phyloP scores from a whole-genome alignment of 1,284 basidiomycete genomes.

The Leccinum pachyderme region DNA sequence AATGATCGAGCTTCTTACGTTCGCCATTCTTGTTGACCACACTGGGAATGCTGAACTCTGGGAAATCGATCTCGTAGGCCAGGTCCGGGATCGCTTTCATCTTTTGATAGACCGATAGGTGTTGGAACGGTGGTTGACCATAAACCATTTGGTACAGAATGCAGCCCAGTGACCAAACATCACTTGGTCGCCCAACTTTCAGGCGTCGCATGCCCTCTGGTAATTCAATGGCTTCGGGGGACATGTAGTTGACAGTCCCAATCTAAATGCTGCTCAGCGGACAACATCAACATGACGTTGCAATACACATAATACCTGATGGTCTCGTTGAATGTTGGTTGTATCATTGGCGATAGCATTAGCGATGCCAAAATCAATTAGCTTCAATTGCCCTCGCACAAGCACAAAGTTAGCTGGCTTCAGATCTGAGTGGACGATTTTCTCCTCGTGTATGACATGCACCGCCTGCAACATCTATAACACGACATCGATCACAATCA shows the following conservation, averaged over 20 bases:
- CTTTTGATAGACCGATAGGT: constrained; percentile 80
- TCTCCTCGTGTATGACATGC: constrained; percentile 92
- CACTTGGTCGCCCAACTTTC: constrained; percentile 84
- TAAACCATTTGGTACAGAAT: constrained; percentile 99
- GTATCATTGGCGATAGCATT: constrained; percentile 97
- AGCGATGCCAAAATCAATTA: constrained; percentile 97
- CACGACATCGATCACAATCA: constrained; percentile 3
- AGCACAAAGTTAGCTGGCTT: constrained; percentile 97
- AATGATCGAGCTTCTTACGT: constrained; percentile 55
- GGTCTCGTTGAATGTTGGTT: constrained; percentile 93
- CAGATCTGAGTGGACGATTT: constrained; percentile 94
- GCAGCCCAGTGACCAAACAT: constrained; percentile 97
- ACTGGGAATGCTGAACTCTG: constrained; percentile 46
- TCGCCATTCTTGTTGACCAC: constrained; percentile 42
- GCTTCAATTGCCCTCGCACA: constrained; percentile 88
- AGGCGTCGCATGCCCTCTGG: constrained; percentile 75
- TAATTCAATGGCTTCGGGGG: constrained; percentile 86
- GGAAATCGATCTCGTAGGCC: constrained; percentile 71
- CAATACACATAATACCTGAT: constrained; percentile 57
- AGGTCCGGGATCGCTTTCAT: constrained; percentile 85
- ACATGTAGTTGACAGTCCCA: constrained; percentile 96
- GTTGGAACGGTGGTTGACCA: constrained; percentile 89
- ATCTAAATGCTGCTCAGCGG: constrained; percentile 48
- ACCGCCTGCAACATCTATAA: constrained; percentile 92
- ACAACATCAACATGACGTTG: background rate